phyloP scores from a whole-genome alignment of 2,329 filamentous ascomycete species.

The Xylariales sp. region DNA sequence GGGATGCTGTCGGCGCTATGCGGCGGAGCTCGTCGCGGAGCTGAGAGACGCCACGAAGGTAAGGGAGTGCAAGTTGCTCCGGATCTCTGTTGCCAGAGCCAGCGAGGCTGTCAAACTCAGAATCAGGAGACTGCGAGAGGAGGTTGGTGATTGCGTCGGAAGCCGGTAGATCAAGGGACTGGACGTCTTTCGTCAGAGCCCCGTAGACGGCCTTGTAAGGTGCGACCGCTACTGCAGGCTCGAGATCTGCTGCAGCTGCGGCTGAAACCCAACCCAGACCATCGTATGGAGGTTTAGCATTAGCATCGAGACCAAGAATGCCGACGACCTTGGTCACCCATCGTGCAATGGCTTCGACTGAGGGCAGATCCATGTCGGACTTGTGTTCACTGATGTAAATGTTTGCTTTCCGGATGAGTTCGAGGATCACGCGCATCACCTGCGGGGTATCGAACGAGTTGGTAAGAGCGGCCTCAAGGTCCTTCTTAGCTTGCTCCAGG shows the following conservation, averaged over 20 bases:
- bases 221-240: constrained; percentile 40
- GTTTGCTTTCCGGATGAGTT: constrained; percentile 76
- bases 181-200: constrained; percentile 41
- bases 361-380: constrained; percentile 37
- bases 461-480: constrained; percentile 56
- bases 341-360: constrained; percentile 55
- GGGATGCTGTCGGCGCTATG: constrained; percentile 41
- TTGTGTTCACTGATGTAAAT: constrained; percentile 46
- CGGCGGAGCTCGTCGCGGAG: constrained; percentile 59
- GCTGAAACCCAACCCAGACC: constrained; percentile 52
- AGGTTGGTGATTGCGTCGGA: constrained; percentile 40
- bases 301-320: constrained; percentile 74
- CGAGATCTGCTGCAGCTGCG: constrained; percentile 31
- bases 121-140: constrained; percentile 37
- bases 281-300: constrained; percentile 49
- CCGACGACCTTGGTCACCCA: constrained; percentile 83
- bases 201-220: constrained; percentile 43
- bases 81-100: constrained; percentile 44
- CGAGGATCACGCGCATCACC: constrained; percentile 73
- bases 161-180: constrained; percentile 40
- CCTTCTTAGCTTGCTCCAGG: constrained; percentile 49
- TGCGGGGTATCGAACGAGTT: constrained; percentile 86
- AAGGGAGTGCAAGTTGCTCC: constrained; percentile 50
- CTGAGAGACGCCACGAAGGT: constrained; percentile 48
- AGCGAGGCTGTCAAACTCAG: constrained; percentile 42